A percentile compares a stretch with the other conserved stretches of the same genome.
These are phyloP conservation scores for Umbelopsis sp. DNA, from an alignment of 371 early-diverging fungal species.

Conservation along the genomic window DNA sequence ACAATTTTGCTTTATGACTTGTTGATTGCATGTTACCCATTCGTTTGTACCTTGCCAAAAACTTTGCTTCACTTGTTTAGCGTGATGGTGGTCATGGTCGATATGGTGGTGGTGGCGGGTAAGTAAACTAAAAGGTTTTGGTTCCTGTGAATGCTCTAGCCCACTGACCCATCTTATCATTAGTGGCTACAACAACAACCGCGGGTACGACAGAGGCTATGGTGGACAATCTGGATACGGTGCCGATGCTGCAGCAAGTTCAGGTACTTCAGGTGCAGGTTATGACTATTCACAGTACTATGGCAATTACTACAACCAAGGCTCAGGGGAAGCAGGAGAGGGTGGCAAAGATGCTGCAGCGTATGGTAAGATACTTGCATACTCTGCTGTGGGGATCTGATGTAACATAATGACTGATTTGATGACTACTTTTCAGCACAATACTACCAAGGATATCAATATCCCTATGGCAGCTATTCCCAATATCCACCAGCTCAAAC, in stretches of 20 bases:
- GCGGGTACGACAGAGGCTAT: constrained; percentile 27
- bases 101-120: constrained; percentile 26
- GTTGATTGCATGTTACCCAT: no score
- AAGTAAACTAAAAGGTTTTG: background rate
- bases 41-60: background rate
- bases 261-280: constrained; percentile 30
- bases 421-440: constrained; percentile 11
- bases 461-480: constrained; percentile 32
- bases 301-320: constrained; percentile 41
- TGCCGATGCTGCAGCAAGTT: constrained; percentile 23
- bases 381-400: no score
- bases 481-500: constrained; percentile 25
- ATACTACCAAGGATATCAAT: constrained; percentile 34
- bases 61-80: background rate
- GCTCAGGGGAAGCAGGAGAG: constrained; percentile 21
- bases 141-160: no score
- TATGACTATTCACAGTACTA: constrained; percentile 48
- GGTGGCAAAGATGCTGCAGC: constrained; percentile 15
- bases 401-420: background rate
- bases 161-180: no score
- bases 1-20: constrained; percentile 2
- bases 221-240: constrained; percentile 29
- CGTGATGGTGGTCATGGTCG: constrained; percentile 39
- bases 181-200: constrained; percentile 14
- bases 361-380: constrained; percentile 2